These are phyloP conservation scores for Taphrina wiesneri DNA, from an alignment of 1,139 yeast species.

Conservation along the genomic window DNA sequence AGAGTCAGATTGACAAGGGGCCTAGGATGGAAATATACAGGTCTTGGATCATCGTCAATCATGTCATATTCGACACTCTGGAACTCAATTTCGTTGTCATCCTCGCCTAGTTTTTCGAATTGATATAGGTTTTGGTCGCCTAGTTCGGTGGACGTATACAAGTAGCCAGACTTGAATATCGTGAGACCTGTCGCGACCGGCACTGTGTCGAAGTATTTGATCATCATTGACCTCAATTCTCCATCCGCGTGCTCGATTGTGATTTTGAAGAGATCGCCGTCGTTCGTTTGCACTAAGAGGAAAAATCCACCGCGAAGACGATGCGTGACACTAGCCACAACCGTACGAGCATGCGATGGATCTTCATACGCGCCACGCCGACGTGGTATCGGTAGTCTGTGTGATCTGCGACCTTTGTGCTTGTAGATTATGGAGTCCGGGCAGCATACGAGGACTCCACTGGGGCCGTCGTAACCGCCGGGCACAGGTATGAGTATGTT, in stretches of 20 bases:
- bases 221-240: conserved; percentile 47
- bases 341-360: conserved; percentile 44
- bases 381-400: conserved; percentile 57
- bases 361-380: conserved; percentile 45
- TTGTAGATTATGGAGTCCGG: conserved; percentile 53
- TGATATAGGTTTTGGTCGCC: conserved; percentile 70
- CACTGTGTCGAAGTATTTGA: conserved; percentile 77
- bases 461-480: conserved; percentile 60
- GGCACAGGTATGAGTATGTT: conserved; percentile 53
- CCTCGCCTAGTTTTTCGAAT: conserved; percentile 72
- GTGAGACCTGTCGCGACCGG: conserved; percentile 58
- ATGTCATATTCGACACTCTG: conserved; percentile 44
- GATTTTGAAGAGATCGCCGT: conserved; percentile 78
- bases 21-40: conserved; percentile 44
- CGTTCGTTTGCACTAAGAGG: conserved; percentile 66
- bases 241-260: conserved; percentile 53
- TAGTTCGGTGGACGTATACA: conserved; percentile 65
- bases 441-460: conserved; percentile 60
- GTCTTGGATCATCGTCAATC: conserved; percentile 43
- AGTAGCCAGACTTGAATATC: conserved; percentile 72
- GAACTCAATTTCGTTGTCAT: conserved; percentile 48
- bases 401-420: conserved; percentile 46
- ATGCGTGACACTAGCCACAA: conserved; percentile 65
- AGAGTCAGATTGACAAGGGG: conserved; percentile 60
- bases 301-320: conserved; percentile 64